Evolutionary conservation across 768 basidiomycete species (phyloP).

Genomic region (Tephrocybe sp.): DNA sequence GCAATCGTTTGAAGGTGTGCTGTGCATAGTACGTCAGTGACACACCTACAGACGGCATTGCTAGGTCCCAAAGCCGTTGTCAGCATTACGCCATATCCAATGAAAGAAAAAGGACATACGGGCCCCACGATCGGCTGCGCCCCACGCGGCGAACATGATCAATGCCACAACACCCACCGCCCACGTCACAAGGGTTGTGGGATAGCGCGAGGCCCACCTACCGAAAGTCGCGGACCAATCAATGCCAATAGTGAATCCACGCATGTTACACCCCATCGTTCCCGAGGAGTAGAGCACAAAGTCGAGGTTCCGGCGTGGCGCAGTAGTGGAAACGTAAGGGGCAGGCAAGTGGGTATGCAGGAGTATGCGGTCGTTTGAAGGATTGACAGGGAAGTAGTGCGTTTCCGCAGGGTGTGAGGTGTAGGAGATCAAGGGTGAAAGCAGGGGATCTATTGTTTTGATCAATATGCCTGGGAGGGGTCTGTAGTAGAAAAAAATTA

Average conservation of each 20-base stretch:
- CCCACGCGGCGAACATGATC: conserved; percentile 55
- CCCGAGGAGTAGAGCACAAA: conserved; percentile 63
- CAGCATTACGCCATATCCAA: background rate
- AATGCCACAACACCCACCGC: conserved; percentile 67
- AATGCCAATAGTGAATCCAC: conserved; percentile 50
- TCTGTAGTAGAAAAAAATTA: conserved; percentile 19
- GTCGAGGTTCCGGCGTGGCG: conserved; percentile 38
- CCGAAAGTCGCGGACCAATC: conserved; percentile 76
- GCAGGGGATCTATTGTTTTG: conserved; percentile 41
- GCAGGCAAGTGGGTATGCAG: conserved; percentile 71
- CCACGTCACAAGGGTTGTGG: conserved; percentile 73
- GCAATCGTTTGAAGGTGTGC: conserved; percentile 38
- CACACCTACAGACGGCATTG: conserved; percentile 47
- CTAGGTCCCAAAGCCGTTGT: conserved; percentile 24
- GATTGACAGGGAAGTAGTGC: conserved; percentile 61
- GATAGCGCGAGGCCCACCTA: conserved; percentile 71
- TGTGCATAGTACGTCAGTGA: conserved; percentile 48
- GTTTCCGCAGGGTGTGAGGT: conserved; percentile 59
- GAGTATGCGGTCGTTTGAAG: conserved; percentile 38
- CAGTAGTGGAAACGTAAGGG: conserved; percentile 57
- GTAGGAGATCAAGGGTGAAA: conserved; percentile 70
- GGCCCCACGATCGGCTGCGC: conserved; percentile 28
- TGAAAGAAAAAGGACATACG: conserved; percentile 15
- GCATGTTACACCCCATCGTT: conserved; percentile 45
- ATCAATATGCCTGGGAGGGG: background rate